Evolutionary conservation across 2,329 filamentous ascomycete genomes (phyloP).

Genomic region (Podosphaera xanthii): DNA sequence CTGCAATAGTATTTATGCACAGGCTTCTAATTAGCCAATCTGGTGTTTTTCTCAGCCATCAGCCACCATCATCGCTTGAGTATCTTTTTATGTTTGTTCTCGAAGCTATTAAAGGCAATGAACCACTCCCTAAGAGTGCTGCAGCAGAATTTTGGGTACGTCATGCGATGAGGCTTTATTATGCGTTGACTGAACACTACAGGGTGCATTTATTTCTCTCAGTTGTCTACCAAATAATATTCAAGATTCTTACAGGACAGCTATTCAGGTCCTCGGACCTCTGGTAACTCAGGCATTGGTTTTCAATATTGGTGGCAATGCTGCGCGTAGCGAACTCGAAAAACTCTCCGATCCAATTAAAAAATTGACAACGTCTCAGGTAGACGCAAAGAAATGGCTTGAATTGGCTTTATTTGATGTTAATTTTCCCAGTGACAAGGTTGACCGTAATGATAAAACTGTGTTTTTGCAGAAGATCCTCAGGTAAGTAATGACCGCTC

Average conservation of each 20-base stretch:
- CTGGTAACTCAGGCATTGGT: slow-evolving; percentile 35
- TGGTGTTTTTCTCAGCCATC: slow-evolving; percentile 33
- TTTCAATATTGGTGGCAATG: slow-evolving; percentile 43
- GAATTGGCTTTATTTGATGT: slow-evolving; percentile 30
- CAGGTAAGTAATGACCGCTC: slow-evolving; percentile 24
- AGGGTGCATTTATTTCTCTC: slow-evolving; percentile 30
- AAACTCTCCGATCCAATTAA: slow-evolving; percentile 47
- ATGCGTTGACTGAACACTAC: slow-evolving; percentile 3
- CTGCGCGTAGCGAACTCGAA: slow-evolving; percentile 49
- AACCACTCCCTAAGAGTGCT: slow-evolving; percentile 53
- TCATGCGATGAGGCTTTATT: background rate
- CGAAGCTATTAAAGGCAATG: slow-evolving; percentile 43
- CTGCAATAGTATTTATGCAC: slow-evolving; percentile 48
- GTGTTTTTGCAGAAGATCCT: slow-evolving; percentile 44
- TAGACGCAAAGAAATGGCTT: slow-evolving; percentile 36
- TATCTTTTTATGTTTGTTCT: slow-evolving; percentile 51
- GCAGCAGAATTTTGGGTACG: slow-evolving; percentile 54
- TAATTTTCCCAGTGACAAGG: slow-evolving; percentile 30
- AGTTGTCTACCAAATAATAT: slow-evolving; percentile 16
- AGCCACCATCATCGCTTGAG: slow-evolving; percentile 33
- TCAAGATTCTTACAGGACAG: slow-evolving; percentile 15
- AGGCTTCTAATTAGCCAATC: slow-evolving; percentile 38
- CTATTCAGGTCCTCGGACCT: slow-evolving; percentile 33
- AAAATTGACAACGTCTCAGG: slow-evolving; percentile 36
- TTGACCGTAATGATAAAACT: slow-evolving; percentile 34